Base-by-base conservation (phyloP, 2,329 filamentous ascomycete genomes). In the Clathrospora elynae region DNA sequence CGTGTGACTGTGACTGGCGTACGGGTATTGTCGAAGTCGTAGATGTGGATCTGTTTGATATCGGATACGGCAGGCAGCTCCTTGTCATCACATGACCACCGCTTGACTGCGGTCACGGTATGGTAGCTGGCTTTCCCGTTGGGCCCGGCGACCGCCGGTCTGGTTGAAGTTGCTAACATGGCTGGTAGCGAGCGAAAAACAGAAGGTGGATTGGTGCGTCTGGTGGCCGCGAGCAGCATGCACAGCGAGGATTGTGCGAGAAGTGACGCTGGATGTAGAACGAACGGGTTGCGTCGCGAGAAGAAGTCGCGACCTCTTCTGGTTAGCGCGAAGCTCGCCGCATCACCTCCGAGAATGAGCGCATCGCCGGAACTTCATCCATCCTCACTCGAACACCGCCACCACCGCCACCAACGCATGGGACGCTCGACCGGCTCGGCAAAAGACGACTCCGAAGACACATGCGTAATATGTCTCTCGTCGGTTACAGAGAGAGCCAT, bases 11-110 rank as follows among this genome's bases (percentile, higher is more conserved):
- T 28, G 37, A 26, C 24, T 31, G 24, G 51, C 85, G 68, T 75
- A 92, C 88, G 75, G 24, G 92, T 97, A 66, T 99, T 97, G 72
- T 99, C 93, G 70, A 97, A 99, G 71, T 99, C 93, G 74, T 97
- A 97, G 57, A 99, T 81, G 66, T 97, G 92, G 37, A 99, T 83
- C 6, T 83, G 75, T 67, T 83, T 89, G 71, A 97, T 86, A 41
- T 82, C 77, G 28, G 86, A 77, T 8, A 84, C 78, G 20, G 82
- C 80, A 81, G 90, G 88, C 22, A 93, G 76, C 48, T 85, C 80
- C 64, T 83, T 86, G 62, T 84, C 83, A 48, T 85, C 75, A 57
- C 90, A 83, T 26, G 89, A 95, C 91, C 91, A 96, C 56, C 91
- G 79, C 70, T 85, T 86, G 51, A 96, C 74, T 28, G 86, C 82